Evolutionary conservation across 164 flowering plant genomes (phyloP).

Genomic region (Umbellularia californica): DNA sequence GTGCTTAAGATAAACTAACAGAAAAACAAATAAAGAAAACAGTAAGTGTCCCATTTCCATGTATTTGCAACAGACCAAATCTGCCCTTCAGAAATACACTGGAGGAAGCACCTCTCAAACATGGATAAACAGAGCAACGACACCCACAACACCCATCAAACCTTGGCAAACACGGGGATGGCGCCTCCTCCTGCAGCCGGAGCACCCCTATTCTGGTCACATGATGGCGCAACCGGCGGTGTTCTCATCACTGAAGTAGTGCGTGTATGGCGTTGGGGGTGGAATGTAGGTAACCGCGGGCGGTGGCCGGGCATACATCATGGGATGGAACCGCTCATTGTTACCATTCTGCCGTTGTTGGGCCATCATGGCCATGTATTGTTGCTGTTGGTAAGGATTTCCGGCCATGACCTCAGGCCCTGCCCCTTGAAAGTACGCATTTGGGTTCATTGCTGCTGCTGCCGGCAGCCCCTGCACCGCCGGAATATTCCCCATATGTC

Average conservation of each 20-base stretch:
- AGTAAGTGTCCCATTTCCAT: neutral
- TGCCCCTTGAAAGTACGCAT: conserved; percentile 48
- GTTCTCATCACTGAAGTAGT: conserved; percentile 81
- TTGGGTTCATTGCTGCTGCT: conserved; percentile 33
- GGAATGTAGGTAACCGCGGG: conserved; percentile 65
- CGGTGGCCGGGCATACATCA: conserved; percentile 83
- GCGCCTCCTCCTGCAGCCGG: neutral
- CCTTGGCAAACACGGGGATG: neutral
- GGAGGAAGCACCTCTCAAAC: neutral
- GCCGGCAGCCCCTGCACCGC: conserved; percentile 71
- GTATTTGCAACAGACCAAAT: neutral
- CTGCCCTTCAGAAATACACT: neutral
- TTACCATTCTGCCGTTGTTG: conserved; percentile 66
- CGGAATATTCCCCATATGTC: conserved; percentile 48
- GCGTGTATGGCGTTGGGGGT: conserved; percentile 31
- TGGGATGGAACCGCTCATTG: conserved; percentile 68
- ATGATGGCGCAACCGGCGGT: conserved; percentile 75
- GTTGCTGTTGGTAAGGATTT: conserved; percentile 49
- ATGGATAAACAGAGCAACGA: neutral
- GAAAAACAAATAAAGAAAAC: neutral
- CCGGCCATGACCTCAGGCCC: conserved; percentile 51
- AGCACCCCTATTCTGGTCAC: conserved; percentile 30
- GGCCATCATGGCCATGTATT: conserved; percentile 60
- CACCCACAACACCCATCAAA: neutral
- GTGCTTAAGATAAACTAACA: neutral